phyloP scores from a whole-genome alignment of 192 early-diverging fungal genomes.

The Linnemannia hyalina region DNA sequence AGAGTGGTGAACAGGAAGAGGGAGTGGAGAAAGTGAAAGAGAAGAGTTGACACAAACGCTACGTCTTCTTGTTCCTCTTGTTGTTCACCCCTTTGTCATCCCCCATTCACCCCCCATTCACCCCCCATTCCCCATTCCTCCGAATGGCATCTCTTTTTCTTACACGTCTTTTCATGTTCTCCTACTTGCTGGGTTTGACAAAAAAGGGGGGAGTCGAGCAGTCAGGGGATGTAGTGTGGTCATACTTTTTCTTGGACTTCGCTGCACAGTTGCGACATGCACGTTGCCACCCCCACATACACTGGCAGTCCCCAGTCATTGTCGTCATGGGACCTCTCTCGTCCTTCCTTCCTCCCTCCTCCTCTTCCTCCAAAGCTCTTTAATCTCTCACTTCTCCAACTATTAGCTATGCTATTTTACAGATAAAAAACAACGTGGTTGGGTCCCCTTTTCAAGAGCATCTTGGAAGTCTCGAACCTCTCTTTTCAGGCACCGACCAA shows the following conservation, averaged over 20 bases:
- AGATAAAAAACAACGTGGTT: background rate
- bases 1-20: background rate
- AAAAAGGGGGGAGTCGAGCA: background rate
- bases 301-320: too few species aligned
- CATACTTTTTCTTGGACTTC: background rate
- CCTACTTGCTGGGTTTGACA: background rate
- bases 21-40: background rate
- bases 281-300: background rate
- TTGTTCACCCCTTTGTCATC: background rate
- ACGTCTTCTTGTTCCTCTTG: background rate
- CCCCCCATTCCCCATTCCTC: background rate
- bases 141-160: background rate
- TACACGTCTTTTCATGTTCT: background rate
- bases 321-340: too few species aligned
- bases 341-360: too few species aligned
- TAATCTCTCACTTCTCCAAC: too few species aligned
- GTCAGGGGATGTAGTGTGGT: background rate
- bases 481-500: background rate
- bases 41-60: background rate
- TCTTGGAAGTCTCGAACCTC: background rate
- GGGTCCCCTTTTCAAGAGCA: too few species aligned
- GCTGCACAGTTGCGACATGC: conserved; percentile 9
- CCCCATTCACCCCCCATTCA: background rate
- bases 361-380: too few species aligned
- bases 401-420: too few species aligned